Evolutionary conservation across 148 eudicot genomes (phyloP).

Genomic region (Cornus kousa): DNA sequence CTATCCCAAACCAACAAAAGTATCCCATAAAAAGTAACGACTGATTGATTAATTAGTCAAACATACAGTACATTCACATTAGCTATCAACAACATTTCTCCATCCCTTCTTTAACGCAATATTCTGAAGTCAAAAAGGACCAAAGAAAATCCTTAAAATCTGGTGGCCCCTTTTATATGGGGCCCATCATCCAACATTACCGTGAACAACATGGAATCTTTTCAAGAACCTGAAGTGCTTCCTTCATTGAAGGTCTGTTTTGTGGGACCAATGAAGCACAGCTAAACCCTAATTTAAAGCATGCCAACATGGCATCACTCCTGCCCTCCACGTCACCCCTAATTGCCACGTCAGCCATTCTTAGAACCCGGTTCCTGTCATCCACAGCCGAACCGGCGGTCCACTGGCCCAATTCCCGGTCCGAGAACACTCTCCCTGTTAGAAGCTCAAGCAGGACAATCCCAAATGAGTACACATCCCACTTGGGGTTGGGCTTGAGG

Average conservation of each 20-base stretch:
- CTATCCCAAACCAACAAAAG: too few species aligned
- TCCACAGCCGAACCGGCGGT: conserved; percentile 42
- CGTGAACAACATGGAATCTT: conserved; percentile 45
- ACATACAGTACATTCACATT: too few species aligned
- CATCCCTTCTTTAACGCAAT: too few species aligned
- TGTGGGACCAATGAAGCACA: conserved; percentile 77
- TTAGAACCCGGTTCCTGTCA: conserved; percentile 55
- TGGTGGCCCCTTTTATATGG: not conserved
- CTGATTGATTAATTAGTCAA: too few species aligned
- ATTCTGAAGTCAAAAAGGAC: too few species aligned
- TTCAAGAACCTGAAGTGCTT: conserved; percentile 71
- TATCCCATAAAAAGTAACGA: too few species aligned
- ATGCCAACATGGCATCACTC: conserved; percentile 60
- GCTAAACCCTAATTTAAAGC: conserved; percentile 79
- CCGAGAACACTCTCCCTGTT: conserved; percentile 71
- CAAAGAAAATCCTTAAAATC: not conserved
- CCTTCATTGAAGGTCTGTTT: conserved; percentile 91
- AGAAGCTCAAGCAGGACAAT: conserved; percentile 78
- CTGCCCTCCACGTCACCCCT: conserved; percentile 65
- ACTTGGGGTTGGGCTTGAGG: conserved; percentile 71
- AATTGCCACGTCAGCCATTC: conserved; percentile 75
- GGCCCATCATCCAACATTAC: conserved; percentile 12
- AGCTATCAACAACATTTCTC: too few species aligned
- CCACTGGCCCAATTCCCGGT: conserved; percentile 73
- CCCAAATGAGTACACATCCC: conserved; percentile 96